A percentile compares a stretch with the other conserved stretches of the same genome.
phyloP scores from a whole-genome alignment of 257 asterid genomes.

The Lantana camara region DNA sequence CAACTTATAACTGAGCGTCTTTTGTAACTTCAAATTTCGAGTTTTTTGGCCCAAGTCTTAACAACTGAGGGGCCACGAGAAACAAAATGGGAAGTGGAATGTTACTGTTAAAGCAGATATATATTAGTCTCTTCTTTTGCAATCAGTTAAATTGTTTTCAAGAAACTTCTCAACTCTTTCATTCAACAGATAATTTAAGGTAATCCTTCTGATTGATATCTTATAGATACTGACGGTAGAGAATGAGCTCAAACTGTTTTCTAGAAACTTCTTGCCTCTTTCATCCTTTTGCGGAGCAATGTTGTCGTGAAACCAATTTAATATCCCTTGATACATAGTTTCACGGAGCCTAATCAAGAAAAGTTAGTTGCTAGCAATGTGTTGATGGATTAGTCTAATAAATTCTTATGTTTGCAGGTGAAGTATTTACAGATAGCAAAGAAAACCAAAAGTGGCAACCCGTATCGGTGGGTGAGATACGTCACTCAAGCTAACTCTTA shows the following conservation, averaged over 20 bases:
- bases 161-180: background rate
- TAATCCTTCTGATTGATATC: too few species aligned
- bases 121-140: background rate
- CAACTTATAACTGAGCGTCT: background rate
- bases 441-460: slow-evolving; percentile 77
- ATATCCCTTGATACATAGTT: background rate
- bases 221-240: too few species aligned
- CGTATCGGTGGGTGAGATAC: slow-evolving; percentile 97
- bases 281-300: background rate
- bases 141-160: background rate
- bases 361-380: background rate
- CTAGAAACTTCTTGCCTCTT: background rate
- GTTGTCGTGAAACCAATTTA: background rate
- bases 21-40: background rate
- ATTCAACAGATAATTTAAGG: too few species aligned
- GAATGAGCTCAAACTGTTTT: background rate
- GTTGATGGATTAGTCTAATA: slow-evolving; percentile 11
- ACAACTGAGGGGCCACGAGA: background rate
- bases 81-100: background rate
- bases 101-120: background rate
- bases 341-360: background rate
- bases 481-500: slow-evolving; percentile 96
- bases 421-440: slow-evolving; percentile 92
- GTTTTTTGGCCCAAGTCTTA: background rate
- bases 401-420: slow-evolving; percentile 60